phyloP scores from a whole-genome alignment of 768 basidiomycete genomes.

The Lanmaoa pseudosensibilis region DNA sequence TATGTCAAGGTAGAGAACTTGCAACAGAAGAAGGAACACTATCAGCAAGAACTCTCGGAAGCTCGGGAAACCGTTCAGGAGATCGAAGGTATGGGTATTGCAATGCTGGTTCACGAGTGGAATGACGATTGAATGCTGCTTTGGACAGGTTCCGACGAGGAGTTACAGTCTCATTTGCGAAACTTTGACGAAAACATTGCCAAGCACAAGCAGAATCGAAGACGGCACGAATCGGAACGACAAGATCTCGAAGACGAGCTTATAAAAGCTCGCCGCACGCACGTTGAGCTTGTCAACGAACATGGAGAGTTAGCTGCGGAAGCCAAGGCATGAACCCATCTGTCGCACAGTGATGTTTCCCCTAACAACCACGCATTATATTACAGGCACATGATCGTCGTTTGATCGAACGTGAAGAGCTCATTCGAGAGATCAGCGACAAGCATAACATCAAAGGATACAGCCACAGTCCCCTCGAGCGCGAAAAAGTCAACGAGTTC shows the following conservation, averaged over 20 bases:
- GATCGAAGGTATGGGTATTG: conserved; percentile 48
- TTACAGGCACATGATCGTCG: conserved; percentile 71
- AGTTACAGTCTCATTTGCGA: conserved; percentile 55
- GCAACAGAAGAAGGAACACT: conserved; percentile 58
- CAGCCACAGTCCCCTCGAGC: conserved; percentile 65
- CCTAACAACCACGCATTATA: background rate
- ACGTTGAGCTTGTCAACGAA: conserved; percentile 55
- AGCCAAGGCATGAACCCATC: conserved; percentile 53
- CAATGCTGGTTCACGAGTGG: too few relatives aligned
- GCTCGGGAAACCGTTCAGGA: conserved; percentile 65
- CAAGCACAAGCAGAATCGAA: conserved; percentile 49
- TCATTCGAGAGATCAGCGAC: conserved; percentile 68
- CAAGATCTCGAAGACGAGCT: conserved; percentile 67
- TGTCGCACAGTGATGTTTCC: background rate
- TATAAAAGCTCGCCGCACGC: conserved; percentile 44
- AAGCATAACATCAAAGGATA: conserved; percentile 75
- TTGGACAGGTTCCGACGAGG: conserved; percentile 66
- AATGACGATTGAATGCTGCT: background rate
- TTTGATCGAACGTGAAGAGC: conserved; percentile 65
- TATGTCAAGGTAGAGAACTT: conserved; percentile 69
- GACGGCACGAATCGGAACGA: conserved; percentile 47
- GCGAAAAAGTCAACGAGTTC: conserved; percentile 74
- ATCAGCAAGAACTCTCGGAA: conserved; percentile 61
- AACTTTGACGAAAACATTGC: conserved; percentile 62
- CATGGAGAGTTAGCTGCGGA: conserved; percentile 74